A percentile compares a stretch with the other conserved stretches of the same genome.
These are phyloP conservation scores for Epichloe amarillans DNA, from an alignment of 2,329 filamentous ascomycete genomes.

Conservation along the genomic window DNA sequence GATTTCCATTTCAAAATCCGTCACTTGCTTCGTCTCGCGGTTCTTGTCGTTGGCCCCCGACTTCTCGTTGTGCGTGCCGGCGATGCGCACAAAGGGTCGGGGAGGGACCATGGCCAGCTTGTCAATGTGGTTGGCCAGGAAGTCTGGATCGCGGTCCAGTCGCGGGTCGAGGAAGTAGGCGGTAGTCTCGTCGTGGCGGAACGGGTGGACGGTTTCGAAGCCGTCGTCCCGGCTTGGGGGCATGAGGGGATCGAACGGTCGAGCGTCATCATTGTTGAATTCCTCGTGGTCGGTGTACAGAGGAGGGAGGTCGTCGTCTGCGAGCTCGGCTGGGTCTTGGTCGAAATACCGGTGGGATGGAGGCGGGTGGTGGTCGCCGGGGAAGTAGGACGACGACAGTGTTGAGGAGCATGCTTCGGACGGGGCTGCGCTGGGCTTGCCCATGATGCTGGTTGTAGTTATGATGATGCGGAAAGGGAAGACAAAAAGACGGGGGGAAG, in stretches of 20 bases:
- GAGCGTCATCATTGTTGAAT: slow-evolving; percentile 5
- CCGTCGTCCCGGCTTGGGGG: slow-evolving; percentile 9
- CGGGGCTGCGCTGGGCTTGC: slow-evolving; percentile 11
- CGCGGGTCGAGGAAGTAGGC: slow-evolving; percentile 29
- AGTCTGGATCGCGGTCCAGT: slow-evolving; percentile 30
- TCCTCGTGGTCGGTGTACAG: slow-evolving; percentile 28
- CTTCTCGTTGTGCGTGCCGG: slow-evolving; percentile 32
- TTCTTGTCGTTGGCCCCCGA: slow-evolving; percentile 17
- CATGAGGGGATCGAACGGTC: slow-evolving; percentile 13
- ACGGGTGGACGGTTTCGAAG: slow-evolving; percentile 12
- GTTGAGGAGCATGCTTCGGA: slow-evolving; percentile 7
- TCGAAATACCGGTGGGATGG: slow-evolving; percentile 21
- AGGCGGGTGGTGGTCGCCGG: background rate
- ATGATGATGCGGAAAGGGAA: background rate
- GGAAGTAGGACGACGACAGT: slow-evolving; percentile 6
- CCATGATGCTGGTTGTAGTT: slow-evolving; percentile 10
- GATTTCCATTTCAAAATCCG: slow-evolving; percentile 46
- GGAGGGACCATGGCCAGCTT: slow-evolving; percentile 35
- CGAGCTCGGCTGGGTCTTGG: slow-evolving; percentile 22
- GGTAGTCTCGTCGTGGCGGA: slow-evolving; percentile 18
- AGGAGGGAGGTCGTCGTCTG: slow-evolving; percentile 29
- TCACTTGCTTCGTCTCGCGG: slow-evolving; percentile 34
- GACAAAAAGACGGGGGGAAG: background rate
- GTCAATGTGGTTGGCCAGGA: slow-evolving; percentile 31
- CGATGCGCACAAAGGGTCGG: slow-evolving; percentile 36